Evolutionary conservation across 257 asterid species (phyloP).

Genomic region (Buddleja alternifolia): DNA sequence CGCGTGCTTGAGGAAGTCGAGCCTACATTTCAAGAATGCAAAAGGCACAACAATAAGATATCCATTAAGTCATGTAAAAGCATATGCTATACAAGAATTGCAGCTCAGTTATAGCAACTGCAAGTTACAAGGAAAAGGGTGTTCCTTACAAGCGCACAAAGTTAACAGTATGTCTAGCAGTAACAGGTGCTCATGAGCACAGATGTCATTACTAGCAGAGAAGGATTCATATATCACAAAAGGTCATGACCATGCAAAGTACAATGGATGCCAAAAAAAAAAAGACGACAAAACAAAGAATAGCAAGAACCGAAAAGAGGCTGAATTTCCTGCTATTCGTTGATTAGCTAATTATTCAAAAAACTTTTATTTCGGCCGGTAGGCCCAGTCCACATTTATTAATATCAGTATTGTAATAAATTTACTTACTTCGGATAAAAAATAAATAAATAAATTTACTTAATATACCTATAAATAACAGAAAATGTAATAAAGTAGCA

Average conservation of each 20-base stretch:
- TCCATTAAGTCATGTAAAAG: slow-evolving; percentile 22
- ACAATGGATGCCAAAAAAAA: slow-evolving; percentile 11
- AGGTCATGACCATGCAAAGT: not conserved
- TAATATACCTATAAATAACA: no score
- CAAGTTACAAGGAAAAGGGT: slow-evolving; percentile 5
- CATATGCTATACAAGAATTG: slow-evolving; percentile 21
- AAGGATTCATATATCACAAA: slow-evolving; percentile 1
- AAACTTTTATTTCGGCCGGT: no score
- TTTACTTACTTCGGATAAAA: no score
- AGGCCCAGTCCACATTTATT: no score
- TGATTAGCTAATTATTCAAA: no score
- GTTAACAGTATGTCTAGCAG: slow-evolving; percentile 14
- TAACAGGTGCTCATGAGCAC: slow-evolving; percentile 23
- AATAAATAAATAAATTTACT: no score
- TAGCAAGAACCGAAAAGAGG: not conserved
- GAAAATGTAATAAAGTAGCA: no score
- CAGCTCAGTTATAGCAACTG: slow-evolving; percentile 14
- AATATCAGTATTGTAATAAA: no score
- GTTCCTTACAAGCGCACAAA: slow-evolving; percentile 6
- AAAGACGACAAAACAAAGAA: slow-evolving; percentile 15
- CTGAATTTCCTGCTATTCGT: no score
- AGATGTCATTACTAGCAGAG: slow-evolving; percentile 14
- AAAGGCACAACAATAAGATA: slow-evolving; percentile 29
- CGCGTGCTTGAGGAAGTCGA: slow-evolving; percentile 96
- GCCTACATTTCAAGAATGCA: slow-evolving; percentile 63